A percentile compares a stretch with the other conserved stretches of the same genome.
Conservation (phyloP, 169 alveolate genomes). For the Eimeria falciformis region DNA sequence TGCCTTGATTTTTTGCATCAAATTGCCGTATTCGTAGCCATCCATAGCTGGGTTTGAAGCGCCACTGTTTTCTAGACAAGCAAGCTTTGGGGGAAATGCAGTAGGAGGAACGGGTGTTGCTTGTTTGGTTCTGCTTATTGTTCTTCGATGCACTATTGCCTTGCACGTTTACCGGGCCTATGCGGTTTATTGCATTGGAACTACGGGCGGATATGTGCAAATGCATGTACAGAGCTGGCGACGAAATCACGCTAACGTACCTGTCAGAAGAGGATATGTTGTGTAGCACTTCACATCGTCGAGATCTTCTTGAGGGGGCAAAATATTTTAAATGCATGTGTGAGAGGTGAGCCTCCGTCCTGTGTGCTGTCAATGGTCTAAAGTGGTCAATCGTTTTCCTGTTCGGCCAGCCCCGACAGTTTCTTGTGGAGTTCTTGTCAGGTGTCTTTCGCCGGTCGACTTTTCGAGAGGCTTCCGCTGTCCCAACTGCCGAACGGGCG, state of each 20-base stretch:
- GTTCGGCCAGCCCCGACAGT: too few species aligned
- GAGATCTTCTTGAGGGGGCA: conserved; percentile 64
- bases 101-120: too few species aligned
- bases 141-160: background rate
- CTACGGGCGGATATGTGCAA: background rate
- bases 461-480: conserved; percentile 77
- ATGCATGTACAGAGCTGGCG: conserved; percentile 56
- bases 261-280: conserved; percentile 68
- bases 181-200: background rate
- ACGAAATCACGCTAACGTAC: conserved; percentile 74
- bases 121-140: too few species aligned
- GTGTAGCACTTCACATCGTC: conserved; percentile 53
- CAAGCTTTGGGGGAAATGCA: too few species aligned
- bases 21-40: too few species aligned
- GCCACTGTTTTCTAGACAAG: too few species aligned
- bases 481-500: conserved; percentile 62
- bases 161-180: background rate
- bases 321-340: conserved; percentile 71
- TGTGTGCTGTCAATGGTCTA: background rate
- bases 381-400: too few species aligned
- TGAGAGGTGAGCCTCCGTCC: conserved; percentile 31
- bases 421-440: background rate
- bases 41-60: too few species aligned
- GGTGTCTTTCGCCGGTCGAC: conserved; percentile 65
- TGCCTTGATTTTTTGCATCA: too few species aligned